Evolutionary conservation across 192 early-diverging fungal genomes (phyloP), one percentile per base, ranked within the genome.

Genomic region (Diversispora epigaea): DNA sequence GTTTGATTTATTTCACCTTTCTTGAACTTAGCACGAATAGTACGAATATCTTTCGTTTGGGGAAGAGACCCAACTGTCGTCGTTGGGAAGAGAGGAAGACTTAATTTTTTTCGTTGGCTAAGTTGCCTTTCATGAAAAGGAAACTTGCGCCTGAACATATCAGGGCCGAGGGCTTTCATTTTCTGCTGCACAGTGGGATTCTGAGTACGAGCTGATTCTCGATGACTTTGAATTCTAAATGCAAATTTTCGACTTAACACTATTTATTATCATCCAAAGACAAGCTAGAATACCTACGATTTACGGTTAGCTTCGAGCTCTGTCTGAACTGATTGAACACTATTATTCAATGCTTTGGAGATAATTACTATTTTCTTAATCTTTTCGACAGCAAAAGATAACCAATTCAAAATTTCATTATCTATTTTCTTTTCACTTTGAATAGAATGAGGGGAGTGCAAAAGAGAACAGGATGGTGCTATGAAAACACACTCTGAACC

Each of bases 1-100:
- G 70, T 83, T 57, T 85, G 67, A 78, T 83, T 81, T 69, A 92
- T 80, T 19, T 88, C 87, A 70, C 94, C 95, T 85, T 91, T 93
- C 88, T 92, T 94, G 86, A 91, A 86, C 85, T 94, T 91, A 64
- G 91, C 89, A 80, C 97, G 97, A 40, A 92, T 90, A 77, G 90
- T 79, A 86, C 97, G 96, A 64, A 99, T 93, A 82, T 96, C 96
- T 78, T 93, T 94, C 72, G 96, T 98, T 82, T 99, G 97, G 55
- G 97, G 97, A 93, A 98, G 98, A 32, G 95, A 97, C 22, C 97
- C 97, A 73, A 99, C 92, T 71, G 97, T 98, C 75, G 97, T 98
- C 46, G 97, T 98, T 25, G 97, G 95, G 89, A 95, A 98, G 62
- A 86, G 77, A 22, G 96, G 97, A 62, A 98, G 88, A 73, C 92